Conservation (phyloP, 2,329 filamentous ascomycete species). For the Penicillium glabrum region DNA sequence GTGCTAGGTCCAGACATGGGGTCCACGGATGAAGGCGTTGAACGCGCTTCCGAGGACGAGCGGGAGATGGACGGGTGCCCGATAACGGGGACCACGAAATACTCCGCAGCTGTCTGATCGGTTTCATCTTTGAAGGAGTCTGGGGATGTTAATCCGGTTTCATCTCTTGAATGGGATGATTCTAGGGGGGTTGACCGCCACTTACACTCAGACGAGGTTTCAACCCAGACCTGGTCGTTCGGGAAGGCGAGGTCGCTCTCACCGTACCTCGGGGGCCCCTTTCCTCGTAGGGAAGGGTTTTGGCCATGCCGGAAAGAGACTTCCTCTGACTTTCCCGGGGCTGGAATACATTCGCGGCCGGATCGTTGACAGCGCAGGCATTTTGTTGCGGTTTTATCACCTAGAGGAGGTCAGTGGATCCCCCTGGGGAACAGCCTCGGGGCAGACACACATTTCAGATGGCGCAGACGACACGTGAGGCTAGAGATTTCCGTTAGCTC, state of each 20-base stretch:
- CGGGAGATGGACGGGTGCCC: constrained; percentile 16
- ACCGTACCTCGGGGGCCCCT: constrained; percentile 35
- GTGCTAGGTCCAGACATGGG: constrained; percentile 12
- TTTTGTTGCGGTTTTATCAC: constrained; percentile 36
- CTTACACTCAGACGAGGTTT: constrained; percentile 30
- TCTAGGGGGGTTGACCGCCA: not conserved
- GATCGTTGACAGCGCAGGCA: constrained; percentile 38
- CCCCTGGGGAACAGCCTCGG: not conserved
- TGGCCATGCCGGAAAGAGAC: constrained; percentile 40
- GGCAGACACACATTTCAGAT: constrained; percentile 35
- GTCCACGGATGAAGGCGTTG: constrained; percentile 28
- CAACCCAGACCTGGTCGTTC: constrained; percentile 33
- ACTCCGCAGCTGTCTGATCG: constrained; percentile 35
- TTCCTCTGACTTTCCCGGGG: constrained; percentile 34
- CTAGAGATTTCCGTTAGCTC: constrained; percentile 13
- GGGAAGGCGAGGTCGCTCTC: constrained; percentile 36
- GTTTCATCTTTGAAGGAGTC: constrained; percentile 39
- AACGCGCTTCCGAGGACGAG: constrained; percentile 25
- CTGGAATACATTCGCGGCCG: constrained; percentile 35
- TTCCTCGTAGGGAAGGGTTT: constrained; percentile 35
- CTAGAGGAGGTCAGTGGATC: constrained; percentile 14
- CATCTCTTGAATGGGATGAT: not conserved
- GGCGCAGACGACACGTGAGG: constrained; percentile 40
- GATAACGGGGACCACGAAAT: constrained; percentile 28
- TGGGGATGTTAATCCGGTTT: constrained; percentile 5